These are phyloP conservation scores for Wickerhamomyces alni DNA, from an alignment of 805 yeast genomes.

Conservation along the genomic window DNA sequence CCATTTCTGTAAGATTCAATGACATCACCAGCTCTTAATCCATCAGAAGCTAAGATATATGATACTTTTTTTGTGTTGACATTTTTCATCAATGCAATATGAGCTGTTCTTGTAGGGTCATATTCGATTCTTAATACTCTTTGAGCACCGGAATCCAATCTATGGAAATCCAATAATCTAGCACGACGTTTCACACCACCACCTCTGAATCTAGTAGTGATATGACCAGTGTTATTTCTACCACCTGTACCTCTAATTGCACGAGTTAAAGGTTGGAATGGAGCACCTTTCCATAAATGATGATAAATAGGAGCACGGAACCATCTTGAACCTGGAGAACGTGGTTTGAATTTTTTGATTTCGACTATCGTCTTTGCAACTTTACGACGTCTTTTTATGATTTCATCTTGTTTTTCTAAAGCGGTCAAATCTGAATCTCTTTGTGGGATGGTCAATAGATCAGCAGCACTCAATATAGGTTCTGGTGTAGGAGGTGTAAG, in stretches of 20 bases:
- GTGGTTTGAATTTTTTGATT: constrained; percentile 71
- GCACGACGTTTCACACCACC: constrained; percentile 93
- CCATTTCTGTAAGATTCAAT: constrained; percentile 90
- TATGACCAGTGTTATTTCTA: constrained; percentile 81
- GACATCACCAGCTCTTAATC: constrained; percentile 85
- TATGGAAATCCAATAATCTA: constrained; percentile 71
- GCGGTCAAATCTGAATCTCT: constrained; percentile 52
- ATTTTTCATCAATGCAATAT: constrained; percentile 80
- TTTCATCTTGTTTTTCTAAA: constrained; percentile 72
- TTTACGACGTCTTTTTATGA: constrained; percentile 65
- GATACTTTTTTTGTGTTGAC: constrained; percentile 53
- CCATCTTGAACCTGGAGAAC: constrained; percentile 86
- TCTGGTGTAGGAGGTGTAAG: not conserved
- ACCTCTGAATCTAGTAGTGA: constrained; percentile 92
- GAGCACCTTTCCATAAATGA: constrained; percentile 81
- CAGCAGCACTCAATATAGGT: not conserved
- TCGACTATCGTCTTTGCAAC: constrained; percentile 64
- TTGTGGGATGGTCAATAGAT: constrained; percentile 32
- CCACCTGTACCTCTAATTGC: constrained; percentile 75
- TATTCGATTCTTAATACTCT: constrained; percentile 85
- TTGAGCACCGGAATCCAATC: constrained; percentile 65
- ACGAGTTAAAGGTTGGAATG: constrained; percentile 67
- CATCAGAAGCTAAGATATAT: constrained; percentile 88
- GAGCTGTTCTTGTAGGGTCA: constrained; percentile 92
- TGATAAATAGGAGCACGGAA: constrained; percentile 82